Evolutionary conservation across 225 moss, liverwort and hornwort species (phyloP).

Genomic region (Rhytidiadelphus loreus): DNA sequence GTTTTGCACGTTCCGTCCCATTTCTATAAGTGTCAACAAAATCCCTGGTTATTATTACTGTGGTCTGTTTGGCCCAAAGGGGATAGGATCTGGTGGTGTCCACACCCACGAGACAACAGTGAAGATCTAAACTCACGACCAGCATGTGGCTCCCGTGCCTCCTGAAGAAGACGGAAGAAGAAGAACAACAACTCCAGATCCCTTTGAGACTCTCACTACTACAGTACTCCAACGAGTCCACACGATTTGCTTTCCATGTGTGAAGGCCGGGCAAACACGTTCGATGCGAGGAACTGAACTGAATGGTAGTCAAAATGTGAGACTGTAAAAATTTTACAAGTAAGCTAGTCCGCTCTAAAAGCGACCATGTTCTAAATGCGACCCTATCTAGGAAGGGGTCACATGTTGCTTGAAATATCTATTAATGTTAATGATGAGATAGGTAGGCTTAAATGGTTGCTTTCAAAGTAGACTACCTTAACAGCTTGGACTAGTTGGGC

Average conservation of each 20-base stretch:
- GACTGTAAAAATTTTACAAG: no score
- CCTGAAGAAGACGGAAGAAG: neutral
- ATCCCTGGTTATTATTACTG: no score
- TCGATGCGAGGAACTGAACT: neutral
- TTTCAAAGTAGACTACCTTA: no score
- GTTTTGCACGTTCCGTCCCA: neutral
- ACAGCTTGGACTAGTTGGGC: no score
- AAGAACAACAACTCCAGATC: neutral
- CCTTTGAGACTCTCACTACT: neutral
- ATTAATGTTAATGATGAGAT: no score
- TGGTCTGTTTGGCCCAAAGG: neutral
- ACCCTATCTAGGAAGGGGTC: no score
- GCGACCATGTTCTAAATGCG: no score
- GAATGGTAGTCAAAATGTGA: no score
- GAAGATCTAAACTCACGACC: neutral
- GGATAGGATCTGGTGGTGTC: neutral
- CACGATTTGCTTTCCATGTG: neutral
- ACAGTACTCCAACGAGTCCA: neutral
- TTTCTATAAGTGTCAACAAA: neutral
- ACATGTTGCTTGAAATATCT: no score
- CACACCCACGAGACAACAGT: neutral
- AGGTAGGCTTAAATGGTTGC: no score
- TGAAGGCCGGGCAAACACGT: neutral
- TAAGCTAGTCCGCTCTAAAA: no score
- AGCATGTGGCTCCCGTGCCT: conserved; percentile 1